Percentiles rank a stretch among this genome's conserved stretches.
phyloP scores from a whole-genome alignment of 2,329 filamentous ascomycete species.

The Colletotrichum lentis region DNA sequence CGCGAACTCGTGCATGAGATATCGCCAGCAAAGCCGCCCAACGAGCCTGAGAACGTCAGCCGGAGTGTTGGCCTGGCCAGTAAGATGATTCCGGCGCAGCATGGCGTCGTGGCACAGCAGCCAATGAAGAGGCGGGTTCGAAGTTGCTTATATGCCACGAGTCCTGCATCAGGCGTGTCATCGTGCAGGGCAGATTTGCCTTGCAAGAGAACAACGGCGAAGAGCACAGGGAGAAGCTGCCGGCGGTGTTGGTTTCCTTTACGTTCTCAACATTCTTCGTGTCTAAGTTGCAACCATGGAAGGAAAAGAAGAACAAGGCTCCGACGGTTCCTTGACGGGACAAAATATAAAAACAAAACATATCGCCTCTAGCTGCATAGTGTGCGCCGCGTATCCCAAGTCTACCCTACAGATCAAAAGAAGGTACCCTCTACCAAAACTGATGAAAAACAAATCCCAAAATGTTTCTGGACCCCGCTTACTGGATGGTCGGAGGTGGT shows the following conservation, averaged over 20 bases:
- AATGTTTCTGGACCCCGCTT: not conserved
- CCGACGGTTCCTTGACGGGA: too few relatives aligned
- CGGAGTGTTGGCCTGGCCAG: not conserved
- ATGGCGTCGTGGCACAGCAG: not conserved
- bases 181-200: too few relatives aligned
- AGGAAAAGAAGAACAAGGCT: too few relatives aligned
- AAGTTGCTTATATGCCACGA: too few relatives aligned
- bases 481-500: slow-evolving; percentile 32
- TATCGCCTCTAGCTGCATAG: too few relatives aligned
- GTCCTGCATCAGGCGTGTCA: too few relatives aligned
- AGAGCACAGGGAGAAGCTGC: too few relatives aligned
- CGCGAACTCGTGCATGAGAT: not conserved
- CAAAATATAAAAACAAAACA: too few relatives aligned
- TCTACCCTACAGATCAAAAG: not conserved
- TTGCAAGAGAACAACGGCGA: too few relatives aligned
- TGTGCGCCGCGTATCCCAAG: not conserved
- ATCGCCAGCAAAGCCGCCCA: not conserved
- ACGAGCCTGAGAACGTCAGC: not conserved
- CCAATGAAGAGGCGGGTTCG: not conserved
- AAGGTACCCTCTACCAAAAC: slow-evolving; percentile 2
- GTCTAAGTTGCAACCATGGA: too few relatives aligned
- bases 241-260: too few relatives aligned
- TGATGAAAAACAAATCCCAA: not conserved
- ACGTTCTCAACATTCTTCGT: too few relatives aligned
- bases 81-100: not conserved